Conservation (phyloP, 2,329 filamentous ascomycete genomes). For the Pezicula rhizophila region DNA sequence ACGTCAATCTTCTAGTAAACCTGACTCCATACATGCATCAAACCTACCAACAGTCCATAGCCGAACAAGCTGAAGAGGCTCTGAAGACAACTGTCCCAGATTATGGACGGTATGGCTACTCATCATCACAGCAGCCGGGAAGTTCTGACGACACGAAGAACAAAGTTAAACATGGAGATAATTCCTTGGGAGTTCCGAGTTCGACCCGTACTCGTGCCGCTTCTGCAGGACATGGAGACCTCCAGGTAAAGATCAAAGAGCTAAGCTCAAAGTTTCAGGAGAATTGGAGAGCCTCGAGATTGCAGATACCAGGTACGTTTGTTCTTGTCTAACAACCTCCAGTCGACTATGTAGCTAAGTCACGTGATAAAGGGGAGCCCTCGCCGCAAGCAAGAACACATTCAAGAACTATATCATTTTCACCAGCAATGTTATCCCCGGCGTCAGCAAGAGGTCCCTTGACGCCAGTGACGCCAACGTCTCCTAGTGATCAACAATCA, state of each 20-base stretch:
- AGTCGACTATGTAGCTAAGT: background rate
- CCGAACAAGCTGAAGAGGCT: background rate
- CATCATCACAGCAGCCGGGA: background rate
- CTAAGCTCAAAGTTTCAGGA: background rate
- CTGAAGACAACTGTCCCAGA: background rate
- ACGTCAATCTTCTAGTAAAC: background rate
- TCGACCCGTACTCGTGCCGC: background rate
- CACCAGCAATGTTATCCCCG: background rate
- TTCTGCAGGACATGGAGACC: background rate
- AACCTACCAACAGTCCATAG: background rate
- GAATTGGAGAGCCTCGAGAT: background rate
- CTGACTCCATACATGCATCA: background rate
- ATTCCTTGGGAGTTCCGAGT: background rate
- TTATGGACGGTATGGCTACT: background rate
- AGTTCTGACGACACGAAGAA: background rate
- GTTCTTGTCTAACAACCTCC: background rate
- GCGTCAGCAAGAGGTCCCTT: background rate
- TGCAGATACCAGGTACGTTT: background rate
- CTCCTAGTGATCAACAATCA: constrained; percentile 66
- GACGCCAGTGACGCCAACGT: constrained; percentile 64
- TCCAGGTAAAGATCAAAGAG: background rate
- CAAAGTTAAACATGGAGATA: background rate
- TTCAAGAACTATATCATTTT: background rate
- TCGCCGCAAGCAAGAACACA: background rate
- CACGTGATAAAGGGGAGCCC: background rate